Conservation (phyloP, 129 eudicot species). For the Deinandra increscens region DNA sequence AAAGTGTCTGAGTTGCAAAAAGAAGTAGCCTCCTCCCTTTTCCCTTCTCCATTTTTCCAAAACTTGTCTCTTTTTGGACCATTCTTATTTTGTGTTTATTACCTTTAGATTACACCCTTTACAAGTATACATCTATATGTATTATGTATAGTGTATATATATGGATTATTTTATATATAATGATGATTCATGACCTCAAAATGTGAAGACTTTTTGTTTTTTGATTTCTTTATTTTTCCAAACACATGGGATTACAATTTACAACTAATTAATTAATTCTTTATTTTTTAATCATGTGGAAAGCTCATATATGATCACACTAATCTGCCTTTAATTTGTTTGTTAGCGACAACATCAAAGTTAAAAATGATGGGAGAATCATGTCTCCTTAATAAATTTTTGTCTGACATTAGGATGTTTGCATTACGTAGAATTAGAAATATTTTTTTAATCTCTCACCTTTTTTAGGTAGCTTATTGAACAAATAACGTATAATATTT, state of each 20-base stretch:
- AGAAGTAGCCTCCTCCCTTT: constrained; percentile 24
- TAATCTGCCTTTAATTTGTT: not conserved
- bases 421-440: too few species aligned
- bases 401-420: too few species aligned
- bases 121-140: too few species aligned
- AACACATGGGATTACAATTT: constrained; percentile 36
- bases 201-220: constrained; percentile 18
- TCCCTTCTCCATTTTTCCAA: constrained; percentile 30
- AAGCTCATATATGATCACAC: not conserved
- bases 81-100: constrained; percentile 7
- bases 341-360: not conserved
- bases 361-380: too few species aligned
- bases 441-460: too few species aligned
- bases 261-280: not conserved
- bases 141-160: too few species aligned
- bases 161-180: constrained; percentile 10
- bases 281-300: not conserved
- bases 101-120: too few species aligned
- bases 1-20: constrained; percentile 36
- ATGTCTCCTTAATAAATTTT: too few species aligned
- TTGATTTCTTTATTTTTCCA: not conserved
- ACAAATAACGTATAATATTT: too few species aligned
- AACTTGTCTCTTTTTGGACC: constrained; percentile 23
- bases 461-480: too few species aligned
- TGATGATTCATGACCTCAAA: constrained; percentile 15